phyloP scores from a whole-genome alignment of 202 grass and related monocot species.

The Panicum virgatum region DNA sequence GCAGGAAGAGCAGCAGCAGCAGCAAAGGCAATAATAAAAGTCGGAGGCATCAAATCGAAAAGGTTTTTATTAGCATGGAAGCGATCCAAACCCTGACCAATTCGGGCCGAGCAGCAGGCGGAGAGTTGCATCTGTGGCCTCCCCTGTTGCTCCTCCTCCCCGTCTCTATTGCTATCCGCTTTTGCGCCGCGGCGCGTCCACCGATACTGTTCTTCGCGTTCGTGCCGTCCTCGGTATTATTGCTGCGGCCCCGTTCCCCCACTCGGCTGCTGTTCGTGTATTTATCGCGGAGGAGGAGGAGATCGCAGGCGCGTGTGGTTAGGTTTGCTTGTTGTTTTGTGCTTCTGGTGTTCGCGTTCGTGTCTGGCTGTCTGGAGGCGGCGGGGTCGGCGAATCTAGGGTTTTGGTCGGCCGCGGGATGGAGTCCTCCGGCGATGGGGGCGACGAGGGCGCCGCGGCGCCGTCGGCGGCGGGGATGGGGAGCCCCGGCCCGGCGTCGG shows the following conservation, averaged over 20 bases:
- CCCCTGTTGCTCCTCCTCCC: slow-evolving; percentile 28
- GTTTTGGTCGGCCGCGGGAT: slow-evolving; percentile 49
- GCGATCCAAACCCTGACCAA: slow-evolving; percentile 62
- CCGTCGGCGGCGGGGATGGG: slow-evolving; percentile 2
- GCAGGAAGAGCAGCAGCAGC: neutral
- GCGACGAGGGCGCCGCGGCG: slow-evolving; percentile 39
- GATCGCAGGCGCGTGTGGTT: slow-evolving; percentile 9
- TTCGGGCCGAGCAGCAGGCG: slow-evolving; percentile 34
- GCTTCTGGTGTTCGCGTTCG: neutral
- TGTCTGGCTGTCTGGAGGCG: neutral
- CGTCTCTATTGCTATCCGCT: slow-evolving; percentile 34
- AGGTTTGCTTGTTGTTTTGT: slow-evolving; percentile 35
- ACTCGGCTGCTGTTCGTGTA: neutral
- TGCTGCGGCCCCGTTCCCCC: neutral
- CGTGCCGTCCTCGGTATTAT: neutral
- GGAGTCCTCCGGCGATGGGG: slow-evolving; percentile 55
- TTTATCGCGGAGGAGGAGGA: slow-evolving; percentile 12
- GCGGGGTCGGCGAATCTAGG: slow-evolving; percentile 45
- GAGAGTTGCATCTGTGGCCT: slow-evolving; percentile 40
- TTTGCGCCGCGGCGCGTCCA: neutral
- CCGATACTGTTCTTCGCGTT: slow-evolving; percentile 42
- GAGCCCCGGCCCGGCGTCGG: slow-evolving; percentile 27
- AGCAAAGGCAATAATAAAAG: slow-evolving; percentile 42
- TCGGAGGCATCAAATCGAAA: slow-evolving; percentile 34
- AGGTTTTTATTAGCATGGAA: slow-evolving; percentile 65